Conservation (phyloP, 495 filamentous ascomycete genomes). For the Rusavskia elegans region DNA sequence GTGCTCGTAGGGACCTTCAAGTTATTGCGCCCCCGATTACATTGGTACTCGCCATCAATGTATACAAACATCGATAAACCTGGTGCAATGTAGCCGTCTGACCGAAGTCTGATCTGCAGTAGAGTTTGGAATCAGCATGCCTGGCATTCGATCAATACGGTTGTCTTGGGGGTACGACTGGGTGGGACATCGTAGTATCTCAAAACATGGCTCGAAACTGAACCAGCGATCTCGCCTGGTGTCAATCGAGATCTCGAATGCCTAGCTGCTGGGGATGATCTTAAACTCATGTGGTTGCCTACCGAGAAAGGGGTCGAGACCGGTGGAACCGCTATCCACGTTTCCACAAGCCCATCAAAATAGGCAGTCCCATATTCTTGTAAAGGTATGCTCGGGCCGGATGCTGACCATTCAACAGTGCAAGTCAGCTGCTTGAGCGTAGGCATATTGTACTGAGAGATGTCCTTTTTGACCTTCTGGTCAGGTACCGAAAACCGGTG, state of each 20-base stretch:
- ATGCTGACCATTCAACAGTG: slow-evolving; percentile 21
- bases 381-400: slow-evolving; percentile 14
- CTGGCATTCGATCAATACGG: too few relatives aligned
- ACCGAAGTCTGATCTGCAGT: slow-evolving; percentile 19
- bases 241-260: too few relatives aligned
- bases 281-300: too few relatives aligned
- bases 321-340: slow-evolving; percentile 26
- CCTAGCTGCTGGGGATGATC: too few relatives aligned
- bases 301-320: slow-evolving; percentile 17
- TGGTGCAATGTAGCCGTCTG: slow-evolving; percentile 25
- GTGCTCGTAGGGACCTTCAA: slow-evolving; percentile 15
- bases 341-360: slow-evolving; percentile 27
- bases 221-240: too few relatives aligned
- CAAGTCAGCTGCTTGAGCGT: slow-evolving; percentile 28
- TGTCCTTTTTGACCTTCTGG: background rate
- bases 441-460: slow-evolving; percentile 22
- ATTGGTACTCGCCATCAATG: slow-evolving; percentile 33
- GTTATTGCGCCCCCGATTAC: slow-evolving; percentile 28
- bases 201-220: too few relatives aligned
- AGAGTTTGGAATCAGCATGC: too few relatives aligned
- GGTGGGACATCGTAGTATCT: too few relatives aligned
- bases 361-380: slow-evolving; percentile 27
- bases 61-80: slow-evolving; percentile 32
- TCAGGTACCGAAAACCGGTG: too few relatives aligned
- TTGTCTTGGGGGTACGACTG: too few relatives aligned